Evolutionary conservation across 768 basidiomycete genomes (phyloP).

Genomic region (Collybia sp.): DNA sequence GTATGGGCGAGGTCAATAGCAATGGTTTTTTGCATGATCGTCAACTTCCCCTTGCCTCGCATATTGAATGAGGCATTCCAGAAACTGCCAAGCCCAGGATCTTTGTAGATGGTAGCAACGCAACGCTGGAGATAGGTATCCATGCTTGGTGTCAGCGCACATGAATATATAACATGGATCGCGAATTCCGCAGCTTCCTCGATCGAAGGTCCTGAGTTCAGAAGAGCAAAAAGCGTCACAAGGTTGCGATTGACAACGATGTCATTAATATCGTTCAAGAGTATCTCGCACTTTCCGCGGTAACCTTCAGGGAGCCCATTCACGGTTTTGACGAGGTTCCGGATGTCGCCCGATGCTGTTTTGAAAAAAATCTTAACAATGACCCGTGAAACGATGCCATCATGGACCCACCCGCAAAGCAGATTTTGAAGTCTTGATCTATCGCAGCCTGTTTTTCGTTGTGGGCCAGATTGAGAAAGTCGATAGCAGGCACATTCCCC

Average conservation of each 20-base stretch:
- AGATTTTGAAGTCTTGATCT: conserved; percentile 16
- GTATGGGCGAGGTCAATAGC: conserved; percentile 14
- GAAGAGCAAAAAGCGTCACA: conserved; percentile 19
- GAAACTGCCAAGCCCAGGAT: background rate
- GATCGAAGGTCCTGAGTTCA: conserved; percentile 13
- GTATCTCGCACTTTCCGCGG: conserved; percentile 15
- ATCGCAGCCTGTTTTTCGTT: conserved; percentile 14
- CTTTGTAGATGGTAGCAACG: conserved; percentile 15
- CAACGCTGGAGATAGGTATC: conserved; percentile 19
- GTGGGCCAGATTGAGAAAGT: conserved; percentile 16
- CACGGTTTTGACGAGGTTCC: conserved; percentile 24
- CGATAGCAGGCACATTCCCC: conserved; percentile 24
- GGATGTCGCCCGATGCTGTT: conserved; percentile 22
- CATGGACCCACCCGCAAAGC: conserved; percentile 18
- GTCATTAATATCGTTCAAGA: conserved; percentile 16
- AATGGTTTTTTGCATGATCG: conserved; percentile 8
- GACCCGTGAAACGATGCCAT: background rate
- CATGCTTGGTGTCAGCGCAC: conserved; percentile 17
- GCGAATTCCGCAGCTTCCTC: conserved; percentile 26
- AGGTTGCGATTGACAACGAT: conserved; percentile 17
- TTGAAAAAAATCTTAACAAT: background rate
- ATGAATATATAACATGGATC: conserved; percentile 29
- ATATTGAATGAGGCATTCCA: conserved; percentile 11
- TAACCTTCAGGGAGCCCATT: conserved; percentile 19
- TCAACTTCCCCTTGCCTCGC: conserved; percentile 18